These are phyloP conservation scores for Naganishia albida DNA, from an alignment of 1,284 basidiomycete species.

Conservation along the genomic window DNA sequence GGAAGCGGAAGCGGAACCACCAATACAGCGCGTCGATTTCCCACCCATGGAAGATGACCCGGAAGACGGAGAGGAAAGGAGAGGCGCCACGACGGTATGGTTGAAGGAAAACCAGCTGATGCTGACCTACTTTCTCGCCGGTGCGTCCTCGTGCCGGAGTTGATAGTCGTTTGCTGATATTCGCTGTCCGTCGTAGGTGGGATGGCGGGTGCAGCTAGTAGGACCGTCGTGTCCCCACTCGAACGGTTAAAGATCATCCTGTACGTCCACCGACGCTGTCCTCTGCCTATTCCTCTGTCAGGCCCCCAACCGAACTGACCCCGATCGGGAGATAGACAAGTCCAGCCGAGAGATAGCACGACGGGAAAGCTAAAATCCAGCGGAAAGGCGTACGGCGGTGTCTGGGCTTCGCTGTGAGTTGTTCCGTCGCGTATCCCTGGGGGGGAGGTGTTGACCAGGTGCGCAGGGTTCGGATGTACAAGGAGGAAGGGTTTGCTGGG, in stretches of 20 bases:
- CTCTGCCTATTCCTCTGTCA: slow-evolving; percentile 1
- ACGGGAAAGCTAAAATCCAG: slow-evolving; percentile 29
- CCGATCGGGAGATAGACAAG: background rate
- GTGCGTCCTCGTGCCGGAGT: background rate
- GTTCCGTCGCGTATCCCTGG: background rate
- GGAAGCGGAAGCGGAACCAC: background rate
- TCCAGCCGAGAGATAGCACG: slow-evolving; percentile 71
- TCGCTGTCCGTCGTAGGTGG: slow-evolving; percentile 39
- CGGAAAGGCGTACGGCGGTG: slow-evolving; percentile 73
- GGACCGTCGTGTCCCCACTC: slow-evolving; percentile 87
- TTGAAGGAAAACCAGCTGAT: slow-evolving; percentile 27
- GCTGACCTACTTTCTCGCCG: slow-evolving; percentile 28
- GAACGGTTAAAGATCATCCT: slow-evolving; percentile 94
- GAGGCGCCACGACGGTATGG: slow-evolving; percentile 8
- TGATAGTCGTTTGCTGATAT: background rate
- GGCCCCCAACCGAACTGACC: background rate
- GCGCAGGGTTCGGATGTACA: slow-evolving; percentile 70
- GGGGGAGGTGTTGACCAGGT: background rate
- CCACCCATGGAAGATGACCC: background rate
- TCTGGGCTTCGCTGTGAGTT: slow-evolving; percentile 68
- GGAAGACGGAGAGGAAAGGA: background rate
- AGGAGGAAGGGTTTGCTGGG: slow-evolving; percentile 85
- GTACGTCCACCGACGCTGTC: slow-evolving; percentile 58
- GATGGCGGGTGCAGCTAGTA: slow-evolving; percentile 60
- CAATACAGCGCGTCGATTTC: background rate